A percentile compares a stretch with the other conserved stretches of the same genome.
phyloP scores from a whole-genome alignment of 441 rosid species.

The Populus hybrid region DNA sequence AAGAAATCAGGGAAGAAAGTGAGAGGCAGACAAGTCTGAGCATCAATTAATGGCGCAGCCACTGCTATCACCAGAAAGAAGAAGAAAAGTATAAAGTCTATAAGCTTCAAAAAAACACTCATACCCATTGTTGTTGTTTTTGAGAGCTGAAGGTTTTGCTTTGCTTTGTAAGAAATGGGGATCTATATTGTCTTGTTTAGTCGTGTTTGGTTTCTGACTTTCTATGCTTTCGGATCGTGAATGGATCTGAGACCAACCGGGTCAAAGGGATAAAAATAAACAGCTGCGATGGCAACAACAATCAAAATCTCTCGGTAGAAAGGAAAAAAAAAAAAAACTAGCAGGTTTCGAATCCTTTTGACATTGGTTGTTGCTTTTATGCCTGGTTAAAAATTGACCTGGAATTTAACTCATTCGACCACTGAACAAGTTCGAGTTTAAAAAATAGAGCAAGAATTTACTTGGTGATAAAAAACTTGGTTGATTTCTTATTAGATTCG shows the following conservation, averaged over 20 bases:
- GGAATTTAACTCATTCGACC: too few relatives aligned
- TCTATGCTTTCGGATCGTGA: neutral
- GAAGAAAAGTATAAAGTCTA: constrained; percentile 54
- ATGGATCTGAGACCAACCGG: neutral
- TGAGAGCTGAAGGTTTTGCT: neutral
- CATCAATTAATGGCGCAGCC: constrained; percentile 54
- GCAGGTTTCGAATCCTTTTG: too few relatives aligned
- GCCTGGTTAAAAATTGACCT: too few relatives aligned
- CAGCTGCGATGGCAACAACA: too few relatives aligned
- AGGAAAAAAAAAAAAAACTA: too few relatives aligned
- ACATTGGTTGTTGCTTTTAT: too few relatives aligned
- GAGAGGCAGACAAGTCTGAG: constrained; percentile 52
- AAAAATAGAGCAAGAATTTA: too few relatives aligned
- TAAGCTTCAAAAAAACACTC: constrained; percentile 35
- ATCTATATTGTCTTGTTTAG: neutral
- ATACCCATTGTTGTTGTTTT: neutral
- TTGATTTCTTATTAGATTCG: too few relatives aligned
- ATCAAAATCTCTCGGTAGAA: too few relatives aligned
- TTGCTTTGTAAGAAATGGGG: neutral
- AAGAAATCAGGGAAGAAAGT: constrained; percentile 47
- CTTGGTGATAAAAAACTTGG: too few relatives aligned
- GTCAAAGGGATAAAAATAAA: too few relatives aligned
- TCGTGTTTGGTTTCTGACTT: neutral
- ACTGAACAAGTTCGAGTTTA: too few relatives aligned
- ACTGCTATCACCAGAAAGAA: constrained; percentile 47